phyloP scores from a whole-genome alignment of 768 basidiomycete species.

The Solioccasus polychromus region DNA sequence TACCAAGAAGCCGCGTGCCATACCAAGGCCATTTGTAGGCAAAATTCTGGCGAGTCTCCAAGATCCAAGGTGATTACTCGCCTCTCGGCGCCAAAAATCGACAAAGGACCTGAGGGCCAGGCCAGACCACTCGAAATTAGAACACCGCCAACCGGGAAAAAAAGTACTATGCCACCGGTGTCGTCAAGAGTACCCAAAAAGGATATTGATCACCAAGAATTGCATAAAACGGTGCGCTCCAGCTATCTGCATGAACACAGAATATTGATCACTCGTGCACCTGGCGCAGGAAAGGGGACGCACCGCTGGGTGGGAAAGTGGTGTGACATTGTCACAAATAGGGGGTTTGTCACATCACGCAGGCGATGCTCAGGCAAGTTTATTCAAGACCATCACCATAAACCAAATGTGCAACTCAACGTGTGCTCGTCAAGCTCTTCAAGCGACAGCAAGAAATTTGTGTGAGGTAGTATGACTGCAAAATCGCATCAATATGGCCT shows the following conservation, averaged over 20 bases:
- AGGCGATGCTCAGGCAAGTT: slow-evolving; percentile 27
- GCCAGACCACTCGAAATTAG: slow-evolving; percentile 12
- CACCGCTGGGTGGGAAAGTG: slow-evolving; percentile 8
- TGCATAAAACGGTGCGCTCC: slow-evolving; percentile 6
- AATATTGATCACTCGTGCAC: background rate
- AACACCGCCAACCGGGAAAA: slow-evolving; percentile 7
- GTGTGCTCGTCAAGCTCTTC: slow-evolving; percentile 26
- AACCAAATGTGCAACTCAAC: slow-evolving; percentile 25
- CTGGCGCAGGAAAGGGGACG: background rate
- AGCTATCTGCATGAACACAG: background rate
- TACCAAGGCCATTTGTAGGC: background rate
- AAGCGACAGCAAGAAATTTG: slow-evolving; percentile 21
- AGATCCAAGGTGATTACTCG: slow-evolving; percentile 5
- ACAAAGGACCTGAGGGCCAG: background rate
- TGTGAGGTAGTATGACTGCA: slow-evolving; percentile 29
- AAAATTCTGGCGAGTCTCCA: background rate
- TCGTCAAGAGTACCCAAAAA: background rate
- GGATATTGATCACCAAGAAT: background rate
- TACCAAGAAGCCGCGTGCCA: background rate
- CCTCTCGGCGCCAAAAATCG: background rate
- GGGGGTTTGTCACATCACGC: slow-evolving; percentile 30
- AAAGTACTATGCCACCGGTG: background rate
- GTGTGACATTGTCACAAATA: slow-evolving; percentile 28
- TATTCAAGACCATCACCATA: slow-evolving; percentile 28
- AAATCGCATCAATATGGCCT: slow-evolving; percentile 7